Evolutionary conservation across 163 green algal species (phyloP), one percentile per base, ranked within the genome.

Genomic region (Prototheca cutis): DNA sequence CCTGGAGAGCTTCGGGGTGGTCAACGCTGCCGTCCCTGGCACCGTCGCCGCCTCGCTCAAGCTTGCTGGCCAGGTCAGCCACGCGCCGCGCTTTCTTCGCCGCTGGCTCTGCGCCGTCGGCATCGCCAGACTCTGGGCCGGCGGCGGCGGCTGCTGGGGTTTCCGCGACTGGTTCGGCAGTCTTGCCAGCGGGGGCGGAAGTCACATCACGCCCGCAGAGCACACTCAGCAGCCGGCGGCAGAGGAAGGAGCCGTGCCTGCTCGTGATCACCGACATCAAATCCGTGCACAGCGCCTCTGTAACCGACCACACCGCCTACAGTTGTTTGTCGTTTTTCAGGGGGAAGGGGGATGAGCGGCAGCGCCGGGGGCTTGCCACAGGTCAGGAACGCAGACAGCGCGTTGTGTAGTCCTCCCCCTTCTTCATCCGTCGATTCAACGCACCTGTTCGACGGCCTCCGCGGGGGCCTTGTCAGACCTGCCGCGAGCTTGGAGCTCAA

Each of bases 241-340:
- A 79, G n/a, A 90, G 80, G 62, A 89, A 83, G 15, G 79, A 87
- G 17, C 78, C 84, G 59, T 81, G 84, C 19, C 76, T 68, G 64
- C 83, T 72, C 17, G 73, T 84, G 6, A 80, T 58, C 61, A 86
- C 83, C 28, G 84, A 71, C 36, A 75, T 75, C 51, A 91, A 62
- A 24, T 74, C 34, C 5, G 58, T 67, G 25, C 58, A 62, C n/a
- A 79, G 40, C 4, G 62, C 66, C 3, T 59, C 53, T 0, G 59
- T 70, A 21, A 83, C 40, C 2, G 48, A 42, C 3, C 33, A 29
- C 42, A 86, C 39, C 25, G 42, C 23, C 59, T 62, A 36, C 32
- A 53, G 36, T 45, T 45, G 36, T 45, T 8, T 45, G 36, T 21
- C 13, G 13, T 13, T 8, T 45, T 45, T 45, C 8, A 13, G 36